A percentile compares a stretch with the other conserved stretches of the same genome.
Conservation (phyloP, 345 rosid genomes). For the Citrus maxima region DNA sequence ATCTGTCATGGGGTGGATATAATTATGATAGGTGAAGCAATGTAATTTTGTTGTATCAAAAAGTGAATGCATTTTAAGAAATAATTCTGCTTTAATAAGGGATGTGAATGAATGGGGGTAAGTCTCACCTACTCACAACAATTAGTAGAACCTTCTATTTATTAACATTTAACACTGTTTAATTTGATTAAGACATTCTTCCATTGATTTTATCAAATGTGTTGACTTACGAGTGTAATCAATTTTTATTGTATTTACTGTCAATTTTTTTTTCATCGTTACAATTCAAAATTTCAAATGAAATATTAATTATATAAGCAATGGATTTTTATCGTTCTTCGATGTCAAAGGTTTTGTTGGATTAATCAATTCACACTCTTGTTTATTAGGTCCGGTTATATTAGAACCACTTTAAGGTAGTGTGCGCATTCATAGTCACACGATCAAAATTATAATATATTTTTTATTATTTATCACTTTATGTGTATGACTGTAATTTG, state of each 20-base stretch:
- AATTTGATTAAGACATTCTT: background rate
- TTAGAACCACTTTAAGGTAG: rapidly evolving
- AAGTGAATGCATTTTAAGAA: background rate
- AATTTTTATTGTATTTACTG: background rate
- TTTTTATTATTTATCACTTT: too few species aligned
- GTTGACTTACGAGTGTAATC: background rate
- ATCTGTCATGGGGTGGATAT: background rate
- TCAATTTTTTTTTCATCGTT: background rate
- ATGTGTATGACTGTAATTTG: rapidly evolving
- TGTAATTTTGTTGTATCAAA: background rate
- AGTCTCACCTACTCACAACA: background rate
- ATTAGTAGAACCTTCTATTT: background rate
- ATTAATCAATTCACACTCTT: too few species aligned
- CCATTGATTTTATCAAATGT: background rate
- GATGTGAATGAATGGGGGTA: background rate
- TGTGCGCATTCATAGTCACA: too few species aligned
- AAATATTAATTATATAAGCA: too few species aligned
- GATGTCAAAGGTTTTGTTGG: too few species aligned
- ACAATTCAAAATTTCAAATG: too few species aligned
- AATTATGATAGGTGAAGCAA: background rate
- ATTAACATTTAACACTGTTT: background rate
- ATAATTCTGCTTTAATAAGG: background rate
- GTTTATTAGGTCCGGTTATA: too few species aligned
- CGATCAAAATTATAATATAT: too few species aligned
- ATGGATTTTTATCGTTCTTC: too few species aligned